Evolutionary conservation across 2,329 filamentous ascomycete species (phyloP).

Genomic region (Escovopsis sp.): DNA sequence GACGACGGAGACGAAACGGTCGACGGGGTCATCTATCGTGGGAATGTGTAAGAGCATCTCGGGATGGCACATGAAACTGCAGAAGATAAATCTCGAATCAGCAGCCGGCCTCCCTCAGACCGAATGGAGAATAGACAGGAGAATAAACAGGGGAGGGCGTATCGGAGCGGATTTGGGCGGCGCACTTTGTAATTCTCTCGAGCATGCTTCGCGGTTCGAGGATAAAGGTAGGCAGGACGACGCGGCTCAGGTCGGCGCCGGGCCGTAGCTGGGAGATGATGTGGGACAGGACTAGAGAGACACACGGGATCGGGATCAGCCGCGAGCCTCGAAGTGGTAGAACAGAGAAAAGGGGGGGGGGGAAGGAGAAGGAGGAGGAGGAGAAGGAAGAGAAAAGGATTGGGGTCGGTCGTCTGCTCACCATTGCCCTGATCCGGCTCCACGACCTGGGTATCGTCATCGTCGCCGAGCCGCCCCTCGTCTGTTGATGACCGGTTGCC

Average conservation of each 20-base stretch:
- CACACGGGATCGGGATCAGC: too few relatives aligned
- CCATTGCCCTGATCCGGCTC: slow-evolving; percentile 91
- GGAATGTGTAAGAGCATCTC: slow-evolving; percentile 87
- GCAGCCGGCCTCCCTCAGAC: too few relatives aligned
- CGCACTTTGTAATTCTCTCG: slow-evolving; percentile 94
- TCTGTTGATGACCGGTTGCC: slow-evolving; percentile 42
- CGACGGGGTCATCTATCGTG: slow-evolving; percentile 70
- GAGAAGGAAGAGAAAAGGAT: neutral
- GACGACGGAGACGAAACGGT: slow-evolving; percentile 86
- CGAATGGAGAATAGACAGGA: too few relatives aligned
- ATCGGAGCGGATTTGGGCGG: slow-evolving; percentile 8
- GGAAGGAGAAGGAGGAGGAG: neutral
- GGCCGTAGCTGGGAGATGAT: slow-evolving; percentile 95
- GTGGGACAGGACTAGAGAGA: slow-evolving; percentile 92
- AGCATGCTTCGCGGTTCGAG: slow-evolving; percentile 96
- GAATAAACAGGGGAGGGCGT: too few relatives aligned
- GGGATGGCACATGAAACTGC: slow-evolving; percentile 96
- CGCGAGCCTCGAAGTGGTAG: too few relatives aligned
- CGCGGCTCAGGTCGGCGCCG: slow-evolving; percentile 84
- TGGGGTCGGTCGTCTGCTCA: too few relatives aligned
- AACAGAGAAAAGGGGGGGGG: too few relatives aligned
- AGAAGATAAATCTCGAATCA: slow-evolving; percentile 1
- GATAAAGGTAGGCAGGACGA: slow-evolving; percentile 94
- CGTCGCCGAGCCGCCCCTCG: slow-evolving; percentile 30
- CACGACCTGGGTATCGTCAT: slow-evolving; percentile 67